Percentiles rank a stretch among this genome's conserved stretches.
These are phyloP conservation scores for Solanum microdontum DNA, from an alignment of 257 asterid genomes.

Conservation along the genomic window DNA sequence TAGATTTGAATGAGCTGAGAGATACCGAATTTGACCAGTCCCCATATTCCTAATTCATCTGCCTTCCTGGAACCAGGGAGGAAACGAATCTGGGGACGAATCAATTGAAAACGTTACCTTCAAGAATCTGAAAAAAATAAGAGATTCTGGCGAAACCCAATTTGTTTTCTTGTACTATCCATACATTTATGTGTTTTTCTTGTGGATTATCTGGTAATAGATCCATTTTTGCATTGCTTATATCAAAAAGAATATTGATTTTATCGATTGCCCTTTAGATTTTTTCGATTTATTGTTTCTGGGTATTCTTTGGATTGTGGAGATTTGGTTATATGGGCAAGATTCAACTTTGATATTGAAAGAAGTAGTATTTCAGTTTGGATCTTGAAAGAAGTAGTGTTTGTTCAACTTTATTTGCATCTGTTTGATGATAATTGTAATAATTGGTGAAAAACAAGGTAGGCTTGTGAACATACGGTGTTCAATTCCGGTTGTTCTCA, in stretches of 20 bases:
- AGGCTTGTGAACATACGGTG: slow-evolving; percentile 72
- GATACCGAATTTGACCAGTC: background rate
- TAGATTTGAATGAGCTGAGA: background rate
- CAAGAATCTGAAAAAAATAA: background rate
- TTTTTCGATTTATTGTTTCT: background rate
- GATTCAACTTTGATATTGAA: background rate
- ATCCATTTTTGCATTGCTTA: background rate
- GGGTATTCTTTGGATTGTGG: slow-evolving; percentile 12
- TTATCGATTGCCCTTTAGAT: background rate
- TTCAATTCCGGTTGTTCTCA: slow-evolving; percentile 48
- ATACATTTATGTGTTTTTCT: background rate
- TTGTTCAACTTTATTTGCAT: background rate
- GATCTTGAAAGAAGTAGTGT: background rate
- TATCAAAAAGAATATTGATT: background rate
- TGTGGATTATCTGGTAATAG: background rate
- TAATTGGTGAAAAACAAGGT: slow-evolving; percentile 24
- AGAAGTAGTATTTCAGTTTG: background rate
- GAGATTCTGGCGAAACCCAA: background rate
- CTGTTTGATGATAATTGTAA: slow-evolving; percentile 66
- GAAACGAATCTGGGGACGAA: background rate
- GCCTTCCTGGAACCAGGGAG: background rate
- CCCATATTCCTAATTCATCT: background rate
- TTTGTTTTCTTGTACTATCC: background rate
- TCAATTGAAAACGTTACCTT: background rate
- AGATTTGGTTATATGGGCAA: slow-evolving; percentile 1